Evolutionary conservation across 257 asterid species (phyloP), one percentile per base, ranked within the genome.

Genomic region (Solanum piurae): DNA sequence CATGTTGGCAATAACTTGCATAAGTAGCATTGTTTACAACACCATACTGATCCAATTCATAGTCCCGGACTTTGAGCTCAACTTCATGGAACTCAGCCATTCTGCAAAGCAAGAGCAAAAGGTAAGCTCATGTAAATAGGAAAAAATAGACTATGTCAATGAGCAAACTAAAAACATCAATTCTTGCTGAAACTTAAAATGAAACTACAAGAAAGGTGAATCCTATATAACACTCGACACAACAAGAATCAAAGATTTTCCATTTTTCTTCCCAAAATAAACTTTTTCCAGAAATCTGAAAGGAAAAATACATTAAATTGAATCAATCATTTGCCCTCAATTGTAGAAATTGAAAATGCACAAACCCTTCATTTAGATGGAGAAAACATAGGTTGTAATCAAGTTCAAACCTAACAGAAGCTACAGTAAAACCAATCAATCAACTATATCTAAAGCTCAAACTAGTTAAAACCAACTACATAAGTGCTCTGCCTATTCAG

Each of bases 1-100:
- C 98, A 74, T 95, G 98, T 88, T 96, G 99, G 89, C 99, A 97
- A 88, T 97, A 97, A 89, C 95, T 93, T 86, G 98, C 95, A 87
- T 94, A 96, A 72, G 94, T 64, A 84, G 98, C 98, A 91, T 96
- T 97, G 55, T 97, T 97, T 73, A 97, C 99, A 40, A 97, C 99
- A 7, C 98, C 98, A 83, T 94, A 97, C 88, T 97, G 99, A 91
- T 97, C 99, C 93, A 96, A 90, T 88, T 96, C 99, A 42, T 94
- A 95, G 92, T 97, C 99, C 87, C 98, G 91, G 38, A 97, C 99
- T 91, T 95, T 93, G 79, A 96, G 93, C 89, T 95, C 98, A 42
- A 96, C 86, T 87, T 95, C 96, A 89, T 95, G 98, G 87, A 93
- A 95, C 21, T 87, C 92, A 21, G 58, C 85, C 95, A 93, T 94